Conservation (phyloP, 768 basidiomycete genomes). For the Botryobasidium botryosum region DNA sequence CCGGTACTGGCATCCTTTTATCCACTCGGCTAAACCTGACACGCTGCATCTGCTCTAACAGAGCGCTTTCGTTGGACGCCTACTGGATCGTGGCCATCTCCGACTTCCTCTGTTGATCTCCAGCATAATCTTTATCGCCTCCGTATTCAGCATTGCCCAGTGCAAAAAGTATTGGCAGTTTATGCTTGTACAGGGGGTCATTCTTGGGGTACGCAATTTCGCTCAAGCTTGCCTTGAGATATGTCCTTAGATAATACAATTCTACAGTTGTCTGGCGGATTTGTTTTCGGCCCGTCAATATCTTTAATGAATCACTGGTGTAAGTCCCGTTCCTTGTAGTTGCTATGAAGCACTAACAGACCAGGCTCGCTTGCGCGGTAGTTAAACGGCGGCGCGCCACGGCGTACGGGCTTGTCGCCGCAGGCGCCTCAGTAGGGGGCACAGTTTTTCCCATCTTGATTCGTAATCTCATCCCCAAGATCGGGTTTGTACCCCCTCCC, state of each 20-base stretch:
- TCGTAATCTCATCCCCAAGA: slow-evolving; percentile 11
- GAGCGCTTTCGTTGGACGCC: slow-evolving; percentile 42
- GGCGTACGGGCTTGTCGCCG: slow-evolving; percentile 44
- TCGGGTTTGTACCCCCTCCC: slow-evolving; percentile 10
- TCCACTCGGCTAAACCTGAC: slow-evolving; percentile 17
- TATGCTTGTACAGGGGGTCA: slow-evolving; percentile 54
- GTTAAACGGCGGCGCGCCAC: slow-evolving; percentile 28
- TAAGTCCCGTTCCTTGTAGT: slow-evolving; percentile 17
- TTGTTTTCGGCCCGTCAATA: slow-evolving; percentile 44
- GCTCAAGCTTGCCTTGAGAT: too few species aligned
- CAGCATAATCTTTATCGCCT: slow-evolving; percentile 32
- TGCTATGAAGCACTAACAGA: neutral
- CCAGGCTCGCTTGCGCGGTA: too few species aligned
- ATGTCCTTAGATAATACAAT: too few species aligned
- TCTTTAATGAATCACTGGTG: slow-evolving; percentile 61
- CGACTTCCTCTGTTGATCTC: slow-evolving; percentile 31
- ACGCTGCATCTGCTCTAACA: slow-evolving; percentile 31
- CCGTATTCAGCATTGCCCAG: slow-evolving; percentile 50
- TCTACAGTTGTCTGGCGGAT: too few species aligned
- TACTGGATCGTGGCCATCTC: slow-evolving; percentile 61
- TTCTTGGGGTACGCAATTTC: slow-evolving; percentile 38
- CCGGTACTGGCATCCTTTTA: slow-evolving; percentile 7
- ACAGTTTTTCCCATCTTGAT: slow-evolving; percentile 19
- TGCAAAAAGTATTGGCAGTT: slow-evolving; percentile 68
- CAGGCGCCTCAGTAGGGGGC: slow-evolving; percentile 33